Evolutionary conservation across 140 eudicot species (phyloP), one percentile per base, ranked within the genome.

Genomic region (Senecio squalidus): DNA sequence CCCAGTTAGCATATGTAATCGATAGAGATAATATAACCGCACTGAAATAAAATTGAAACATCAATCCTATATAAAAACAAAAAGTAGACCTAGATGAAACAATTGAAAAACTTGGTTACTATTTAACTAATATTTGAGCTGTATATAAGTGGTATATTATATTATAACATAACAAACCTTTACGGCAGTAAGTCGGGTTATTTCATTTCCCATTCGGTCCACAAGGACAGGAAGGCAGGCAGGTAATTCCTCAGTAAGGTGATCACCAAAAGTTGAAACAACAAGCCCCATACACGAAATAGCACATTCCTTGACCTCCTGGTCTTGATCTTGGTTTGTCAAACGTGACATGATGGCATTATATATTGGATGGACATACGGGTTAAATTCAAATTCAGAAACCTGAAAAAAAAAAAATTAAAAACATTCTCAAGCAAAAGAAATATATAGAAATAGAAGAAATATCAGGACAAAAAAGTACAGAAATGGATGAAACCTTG

Each of bases 221-320:
- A 93, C 94, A 24, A 93, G 87, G 56, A 93, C 96, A 33, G 99
- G 96, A 68, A 93, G 94, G 56, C 93, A 88, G 40, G 95, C 62
- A 29, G 95, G 94, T 74, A 93, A 68, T 23, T 88, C 90, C 16
- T 58, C 61, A 7, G 67, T 74, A 25, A 93, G 95, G 59, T 88
- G 85, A 78, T 93, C 99, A 53, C 99, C 99, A 76, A 88, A 93
- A 21, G 99, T 82, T 38, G 95, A 82, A 73, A 88, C 92, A 40
- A 84, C 94, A 74, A 88, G 94, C 45, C 96, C 99, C 99, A 93
- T 93, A 79, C 99, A 93, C 52, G 89, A 72, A 55, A 93, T 93
- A 34, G 99, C 99, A 76, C 99, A 88, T 74, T 93, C 99, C 74
- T 88, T 93, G 15, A 93, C 99, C 71, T 93, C 99, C 95, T 89